Base-by-base conservation (phyloP, 208 protist species). In the Phytomonas francai region DNA sequence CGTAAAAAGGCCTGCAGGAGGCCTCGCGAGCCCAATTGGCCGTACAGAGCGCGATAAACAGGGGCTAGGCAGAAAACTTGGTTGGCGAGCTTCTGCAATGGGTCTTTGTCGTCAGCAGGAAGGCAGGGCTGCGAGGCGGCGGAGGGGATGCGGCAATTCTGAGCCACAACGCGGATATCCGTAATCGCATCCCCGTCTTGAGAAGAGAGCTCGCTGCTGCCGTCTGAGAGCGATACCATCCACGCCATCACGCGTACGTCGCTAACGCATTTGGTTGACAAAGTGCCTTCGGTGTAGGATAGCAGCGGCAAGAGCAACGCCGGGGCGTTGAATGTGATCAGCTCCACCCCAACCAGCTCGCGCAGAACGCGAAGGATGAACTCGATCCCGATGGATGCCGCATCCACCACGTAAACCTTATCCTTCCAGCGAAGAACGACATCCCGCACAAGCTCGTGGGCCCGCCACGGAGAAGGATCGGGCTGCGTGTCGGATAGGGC, bases 301-400 rank as follows among this genome's bases (percentile, higher is more conserved):
- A 93, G 72, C 32, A 93, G 68, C 49, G 80, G 34, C 30, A 96
- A 70, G 59, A 93, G 64, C 25, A 91, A 39, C 36, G 81, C 78
- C 34, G 85, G 87, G 29, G 89, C 89, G 67, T 92, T 86, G 67
- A 91, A 95, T 19, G 89, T 95, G 65, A 95, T 89, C 65, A 95
- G 49, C 73, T 95, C 87, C 27, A 95, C 89, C n/a, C 89, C 89
- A 32, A 77, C 65, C 29, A 93, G 80, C 58, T 90, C 81, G 36
- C 70, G 68, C 22, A 89, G 39, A 27, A 94, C 72, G n/a, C 80
- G 72, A 49, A 83, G 76, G 25, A 94, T 70, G 60, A 94, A 84
- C 9, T 62, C 61, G 9, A 94, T 65, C 29, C 72, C 88, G 49
- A 81, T 45, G 12, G 31, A 22, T 27, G 76, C 70, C 25, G 79